Conservation (phyloP, 306 rosid species). For the Citrullus colocynthis region DNA sequence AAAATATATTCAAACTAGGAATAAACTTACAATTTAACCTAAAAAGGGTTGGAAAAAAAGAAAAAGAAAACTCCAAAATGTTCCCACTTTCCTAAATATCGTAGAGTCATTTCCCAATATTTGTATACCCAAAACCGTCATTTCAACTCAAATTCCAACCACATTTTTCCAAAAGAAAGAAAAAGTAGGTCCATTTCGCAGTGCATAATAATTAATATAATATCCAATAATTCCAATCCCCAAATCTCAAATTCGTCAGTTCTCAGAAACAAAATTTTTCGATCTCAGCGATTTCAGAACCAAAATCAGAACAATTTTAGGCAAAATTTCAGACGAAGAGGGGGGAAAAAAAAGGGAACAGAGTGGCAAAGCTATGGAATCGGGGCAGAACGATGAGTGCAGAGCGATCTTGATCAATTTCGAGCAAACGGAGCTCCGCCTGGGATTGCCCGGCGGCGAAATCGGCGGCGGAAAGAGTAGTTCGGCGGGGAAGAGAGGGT, state of each 20-base stretch:
- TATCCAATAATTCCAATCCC: background rate
- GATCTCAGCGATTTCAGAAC: background rate
- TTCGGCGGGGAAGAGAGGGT: conserved; percentile 58
- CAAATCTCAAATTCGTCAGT: background rate
- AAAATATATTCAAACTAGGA: no score
- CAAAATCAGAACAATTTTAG: background rate
- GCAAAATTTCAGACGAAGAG: background rate
- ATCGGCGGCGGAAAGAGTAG: conserved; percentile 9
- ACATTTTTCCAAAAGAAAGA: background rate
- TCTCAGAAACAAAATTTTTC: background rate
- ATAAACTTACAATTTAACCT: background rate
- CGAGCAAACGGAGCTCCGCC: conserved; percentile 11
- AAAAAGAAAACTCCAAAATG: background rate
- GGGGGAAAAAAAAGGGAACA: no score
- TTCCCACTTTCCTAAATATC: background rate
- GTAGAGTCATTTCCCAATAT: background rate
- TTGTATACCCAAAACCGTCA: background rate
- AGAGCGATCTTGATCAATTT: background rate
- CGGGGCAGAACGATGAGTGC: background rate
- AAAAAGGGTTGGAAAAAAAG: background rate
- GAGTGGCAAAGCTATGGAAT: background rate
- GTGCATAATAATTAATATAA: background rate
- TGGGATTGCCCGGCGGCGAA: conserved; percentile 55
- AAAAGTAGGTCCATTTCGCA: background rate
- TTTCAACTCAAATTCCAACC: background rate